Percentiles rank a stretch among this genome's conserved stretches.
These are phyloP conservation scores for Trichoderma sp. DNA, from an alignment of 2,329 filamentous ascomycete genomes.

Conservation along the genomic window DNA sequence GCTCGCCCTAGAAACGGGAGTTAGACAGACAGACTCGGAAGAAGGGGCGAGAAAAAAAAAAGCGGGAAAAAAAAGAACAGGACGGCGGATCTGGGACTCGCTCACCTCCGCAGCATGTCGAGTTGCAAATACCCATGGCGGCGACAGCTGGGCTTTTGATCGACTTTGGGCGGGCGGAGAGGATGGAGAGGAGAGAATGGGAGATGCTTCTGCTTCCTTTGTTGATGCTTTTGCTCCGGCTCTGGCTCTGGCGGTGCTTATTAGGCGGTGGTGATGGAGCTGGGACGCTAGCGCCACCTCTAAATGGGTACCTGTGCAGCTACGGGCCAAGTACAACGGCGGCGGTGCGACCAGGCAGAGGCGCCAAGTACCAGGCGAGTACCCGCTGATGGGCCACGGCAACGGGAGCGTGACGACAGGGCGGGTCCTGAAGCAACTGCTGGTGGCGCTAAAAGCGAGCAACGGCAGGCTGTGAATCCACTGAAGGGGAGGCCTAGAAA, in stretches of 20 bases:
- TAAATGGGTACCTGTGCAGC: constrained; percentile 5
- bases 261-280: constrained; percentile 17
- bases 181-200: neutral
- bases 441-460: constrained; percentile 2
- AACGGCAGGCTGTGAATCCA: neutral
- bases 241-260: neutral
- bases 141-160: constrained; percentile 15
- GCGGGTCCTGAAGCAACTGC: constrained; percentile 5
- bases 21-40: neutral
- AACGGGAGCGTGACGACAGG: constrained; percentile 18
- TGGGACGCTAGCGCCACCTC: constrained; percentile 17
- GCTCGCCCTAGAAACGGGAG: constrained; percentile 56
- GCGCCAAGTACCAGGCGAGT: neutral
- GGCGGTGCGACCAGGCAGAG: neutral
- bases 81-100: neutral
- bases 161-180: constrained; percentile 10
- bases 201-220: constrained; percentile 9
- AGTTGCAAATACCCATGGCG: constrained; percentile 61
- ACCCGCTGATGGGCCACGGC: constrained; percentile 10
- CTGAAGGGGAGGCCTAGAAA: neutral
- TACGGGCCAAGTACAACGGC: neutral
- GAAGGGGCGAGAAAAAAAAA: neutral
- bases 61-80: neutral
- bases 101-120: constrained; percentile 54
- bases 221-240: constrained; percentile 12